Conservation (phyloP, 495 filamentous ascomycete genomes). For the Penicillium paradoxum region DNA sequence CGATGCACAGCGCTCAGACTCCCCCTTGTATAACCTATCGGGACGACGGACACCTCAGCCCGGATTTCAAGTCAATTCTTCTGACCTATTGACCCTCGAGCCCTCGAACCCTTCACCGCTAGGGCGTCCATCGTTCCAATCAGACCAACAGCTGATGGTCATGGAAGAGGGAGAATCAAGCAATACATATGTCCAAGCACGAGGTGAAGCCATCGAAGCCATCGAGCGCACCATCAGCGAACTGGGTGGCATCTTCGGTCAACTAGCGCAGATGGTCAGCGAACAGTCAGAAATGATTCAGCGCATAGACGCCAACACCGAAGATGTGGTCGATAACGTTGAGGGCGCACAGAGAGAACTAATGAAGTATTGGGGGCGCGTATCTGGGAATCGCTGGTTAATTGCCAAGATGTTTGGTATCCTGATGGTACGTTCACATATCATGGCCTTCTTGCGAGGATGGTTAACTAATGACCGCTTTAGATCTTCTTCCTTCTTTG, state of each 20-base stretch:
- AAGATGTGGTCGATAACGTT: slow-evolving; percentile 95
- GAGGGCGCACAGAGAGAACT: slow-evolving; percentile 88
- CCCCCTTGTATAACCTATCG: slow-evolving; percentile 83
- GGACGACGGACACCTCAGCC: slow-evolving; percentile 59
- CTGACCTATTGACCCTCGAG: slow-evolving; percentile 81
- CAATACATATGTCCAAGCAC: slow-evolving; percentile 86
- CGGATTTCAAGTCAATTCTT: slow-evolving; percentile 45
- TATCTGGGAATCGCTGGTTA: slow-evolving; percentile 92
- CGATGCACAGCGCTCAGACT: slow-evolving; percentile 55
- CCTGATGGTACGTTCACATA: slow-evolving; percentile 52
- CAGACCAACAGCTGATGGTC: slow-evolving; percentile 83
- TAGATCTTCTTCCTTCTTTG: slow-evolving; percentile 56
- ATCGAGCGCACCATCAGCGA: slow-evolving; percentile 95
- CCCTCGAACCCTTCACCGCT: slow-evolving; percentile 58
- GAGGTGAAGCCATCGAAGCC: slow-evolving; percentile 92
- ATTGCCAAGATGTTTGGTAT: slow-evolving; percentile 99
- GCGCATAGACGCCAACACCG: slow-evolving; percentile 90
- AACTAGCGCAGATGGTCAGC: slow-evolving; percentile 94
- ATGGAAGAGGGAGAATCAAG: slow-evolving; percentile 88
- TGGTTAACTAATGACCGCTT: slow-evolving; percentile 14
- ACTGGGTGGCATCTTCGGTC: slow-evolving; percentile 91
- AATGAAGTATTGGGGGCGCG: slow-evolving; percentile 93
- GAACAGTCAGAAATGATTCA: slow-evolving; percentile 95
- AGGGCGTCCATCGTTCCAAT: slow-evolving; percentile 49
- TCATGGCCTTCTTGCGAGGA: not conserved